These are phyloP conservation scores for Onygenales sp. DNA, from an alignment of 2,329 filamentous ascomycete genomes.

Conservation along the genomic window DNA sequence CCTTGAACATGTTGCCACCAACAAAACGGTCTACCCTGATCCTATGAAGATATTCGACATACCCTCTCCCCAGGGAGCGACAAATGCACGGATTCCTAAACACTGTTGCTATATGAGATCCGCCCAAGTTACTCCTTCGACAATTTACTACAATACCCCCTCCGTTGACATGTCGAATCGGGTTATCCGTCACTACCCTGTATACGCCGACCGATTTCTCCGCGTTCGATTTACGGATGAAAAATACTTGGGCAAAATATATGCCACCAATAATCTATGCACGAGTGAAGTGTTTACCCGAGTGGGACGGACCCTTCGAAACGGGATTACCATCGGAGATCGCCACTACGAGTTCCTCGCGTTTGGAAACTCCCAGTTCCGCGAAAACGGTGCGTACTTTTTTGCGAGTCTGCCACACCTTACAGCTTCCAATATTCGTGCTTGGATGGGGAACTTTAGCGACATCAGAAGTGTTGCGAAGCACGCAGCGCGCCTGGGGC, in stretches of 20 bases:
- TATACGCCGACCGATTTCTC: slow-evolving; percentile 69
- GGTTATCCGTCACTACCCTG: slow-evolving; percentile 62
- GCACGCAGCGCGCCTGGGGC: slow-evolving; percentile 77
- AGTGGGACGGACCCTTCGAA: slow-evolving; percentile 58
- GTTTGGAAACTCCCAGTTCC: slow-evolving; percentile 90
- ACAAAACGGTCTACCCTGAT: slow-evolving; percentile 52
- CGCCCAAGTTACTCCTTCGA: slow-evolving; percentile 73
- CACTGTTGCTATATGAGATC: slow-evolving; percentile 71
- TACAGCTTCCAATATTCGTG: slow-evolving; percentile 66
- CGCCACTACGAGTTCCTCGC: slow-evolving; percentile 82
- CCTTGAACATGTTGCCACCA: slow-evolving; percentile 64
- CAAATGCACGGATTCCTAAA: slow-evolving; percentile 48
- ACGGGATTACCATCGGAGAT: slow-evolving; percentile 75
- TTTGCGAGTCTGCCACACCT: slow-evolving; percentile 63
- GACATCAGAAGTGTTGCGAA: slow-evolving; percentile 81
- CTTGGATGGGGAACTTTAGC: slow-evolving; percentile 77
- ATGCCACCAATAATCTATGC: slow-evolving; percentile 42
- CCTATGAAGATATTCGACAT: slow-evolving; percentile 64
- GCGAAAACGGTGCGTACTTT: slow-evolving; percentile 87
- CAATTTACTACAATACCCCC: slow-evolving; percentile 67
- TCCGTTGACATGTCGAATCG: slow-evolving; percentile 80
- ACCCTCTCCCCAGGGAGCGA: slow-evolving; percentile 34
- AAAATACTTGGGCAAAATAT: slow-evolving; percentile 52
- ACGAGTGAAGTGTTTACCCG: slow-evolving; percentile 66
- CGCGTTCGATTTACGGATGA: slow-evolving; percentile 88